phyloP scores from a whole-genome alignment of 768 basidiomycete species.

The Tricholomella constricta region DNA sequence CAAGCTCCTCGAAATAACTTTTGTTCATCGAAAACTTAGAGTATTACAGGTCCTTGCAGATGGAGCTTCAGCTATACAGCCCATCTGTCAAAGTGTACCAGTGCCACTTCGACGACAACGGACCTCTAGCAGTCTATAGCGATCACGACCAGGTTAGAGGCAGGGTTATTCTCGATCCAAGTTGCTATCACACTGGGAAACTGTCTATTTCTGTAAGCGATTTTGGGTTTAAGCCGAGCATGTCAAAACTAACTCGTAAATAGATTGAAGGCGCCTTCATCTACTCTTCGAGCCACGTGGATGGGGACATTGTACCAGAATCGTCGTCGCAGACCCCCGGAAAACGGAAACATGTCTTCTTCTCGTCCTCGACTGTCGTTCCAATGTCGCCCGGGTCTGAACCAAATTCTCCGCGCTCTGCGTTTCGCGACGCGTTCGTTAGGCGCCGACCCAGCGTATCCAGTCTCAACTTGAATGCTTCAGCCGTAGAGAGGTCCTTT shows the following conservation, averaged over 20 bases:
- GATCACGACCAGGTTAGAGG: conserved; percentile 63
- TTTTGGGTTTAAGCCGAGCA: conserved; percentile 11
- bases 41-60: conserved; percentile 45
- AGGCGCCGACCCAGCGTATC: conserved; percentile 48
- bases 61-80: conserved; percentile 65
- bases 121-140: conserved; percentile 56
- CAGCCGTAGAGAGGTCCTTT: conserved; percentile 40
- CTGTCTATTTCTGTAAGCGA: conserved; percentile 55
- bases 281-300: conserved; percentile 36
- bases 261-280: conserved; percentile 68
- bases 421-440: conserved; percentile 46
- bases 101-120: conserved; percentile 24
- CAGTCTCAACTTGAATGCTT: conserved; percentile 33
- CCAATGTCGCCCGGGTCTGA: conserved; percentile 38
- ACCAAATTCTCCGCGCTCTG: conserved; percentile 33
- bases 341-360: conserved; percentile 48
- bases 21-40: not conserved
- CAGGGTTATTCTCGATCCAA: conserved; percentile 57
- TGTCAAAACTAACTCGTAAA: conserved; percentile 3
- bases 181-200: conserved; percentile 53
- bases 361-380: conserved; percentile 46
- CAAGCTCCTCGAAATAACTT: conserved; percentile 6
- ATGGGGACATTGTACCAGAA: conserved; percentile 18
- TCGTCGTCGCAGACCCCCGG: conserved; percentile 16
- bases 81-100: conserved; percentile 56